A percentile compares a stretch with the other conserved stretches of the same genome.
These are phyloP conservation scores for Camellia granthamiana DNA, from an alignment of 148 eudicot genomes.

Conservation along the genomic window DNA sequence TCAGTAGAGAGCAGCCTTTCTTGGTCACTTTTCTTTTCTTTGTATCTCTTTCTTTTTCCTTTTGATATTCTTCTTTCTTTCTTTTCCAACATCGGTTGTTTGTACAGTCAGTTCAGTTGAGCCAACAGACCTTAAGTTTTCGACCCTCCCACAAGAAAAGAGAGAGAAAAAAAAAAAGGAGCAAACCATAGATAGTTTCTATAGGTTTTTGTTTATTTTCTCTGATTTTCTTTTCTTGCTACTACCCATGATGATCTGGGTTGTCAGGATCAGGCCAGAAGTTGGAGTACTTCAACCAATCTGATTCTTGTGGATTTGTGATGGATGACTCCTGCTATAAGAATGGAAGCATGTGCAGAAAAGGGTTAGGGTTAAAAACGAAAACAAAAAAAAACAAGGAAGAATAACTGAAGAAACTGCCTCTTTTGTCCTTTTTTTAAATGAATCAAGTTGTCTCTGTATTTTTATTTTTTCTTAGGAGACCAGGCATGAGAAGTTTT, in stretches of 20 bases:
- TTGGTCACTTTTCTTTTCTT: slow-evolving; percentile 20
- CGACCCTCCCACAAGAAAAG: neutral
- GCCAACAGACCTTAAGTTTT: neutral
- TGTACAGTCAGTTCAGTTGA: slow-evolving; percentile 18
- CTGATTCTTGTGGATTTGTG: slow-evolving; percentile 59
- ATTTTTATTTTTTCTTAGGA: neutral
- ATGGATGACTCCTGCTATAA: slow-evolving; percentile 64
- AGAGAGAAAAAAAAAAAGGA: neutral
- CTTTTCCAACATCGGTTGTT: slow-evolving; percentile 13
- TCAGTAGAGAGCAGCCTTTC: slow-evolving; percentile 45
- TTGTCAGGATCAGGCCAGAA: slow-evolving; percentile 93
- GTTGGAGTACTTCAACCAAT: slow-evolving; percentile 80
- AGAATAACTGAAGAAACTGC: neutral
- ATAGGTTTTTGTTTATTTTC: neutral
- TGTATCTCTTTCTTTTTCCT: neutral
- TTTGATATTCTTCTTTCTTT: slow-evolving; percentile 11
- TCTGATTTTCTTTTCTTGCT: neutral
- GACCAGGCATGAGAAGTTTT: neutral
- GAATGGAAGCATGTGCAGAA: slow-evolving; percentile 8
- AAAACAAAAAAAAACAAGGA: neutral
- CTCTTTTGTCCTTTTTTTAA: slow-evolving; percentile 18
- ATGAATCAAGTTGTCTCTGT: neutral
- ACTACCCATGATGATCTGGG: slow-evolving; percentile 79
- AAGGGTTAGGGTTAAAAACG: slow-evolving; percentile 26
- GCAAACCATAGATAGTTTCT: neutral